Conservation (phyloP, 1,284 basidiomycete genomes). For the Boletellus deceptivus region DNA sequence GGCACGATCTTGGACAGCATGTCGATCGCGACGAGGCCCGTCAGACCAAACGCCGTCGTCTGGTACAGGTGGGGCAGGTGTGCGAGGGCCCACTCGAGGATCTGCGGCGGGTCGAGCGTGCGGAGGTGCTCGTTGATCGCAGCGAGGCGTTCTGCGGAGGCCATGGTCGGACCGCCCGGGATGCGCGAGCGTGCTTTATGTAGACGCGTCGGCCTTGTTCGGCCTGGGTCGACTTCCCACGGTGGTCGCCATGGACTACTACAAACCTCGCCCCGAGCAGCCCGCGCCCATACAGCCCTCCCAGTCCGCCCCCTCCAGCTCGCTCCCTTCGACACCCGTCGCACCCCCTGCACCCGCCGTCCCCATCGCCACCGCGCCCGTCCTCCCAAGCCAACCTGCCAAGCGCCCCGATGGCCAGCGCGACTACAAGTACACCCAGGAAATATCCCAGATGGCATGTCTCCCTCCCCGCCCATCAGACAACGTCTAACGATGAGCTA, state of each 20-base stretch:
- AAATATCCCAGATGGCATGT: slow-evolving; percentile 81
- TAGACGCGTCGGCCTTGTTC: background rate
- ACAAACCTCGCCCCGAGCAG: slow-evolving; percentile 28
- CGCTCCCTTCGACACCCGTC: slow-evolving; percentile 26
- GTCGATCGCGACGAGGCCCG: slow-evolving; percentile 86
- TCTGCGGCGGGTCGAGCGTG: slow-evolving; percentile 70
- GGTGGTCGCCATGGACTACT: slow-evolving; percentile 26
- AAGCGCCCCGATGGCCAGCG: slow-evolving; percentile 30
- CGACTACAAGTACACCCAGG: slow-evolving; percentile 70
- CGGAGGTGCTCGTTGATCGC: slow-evolving; percentile 74
- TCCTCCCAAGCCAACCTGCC: slow-evolving; percentile 6
- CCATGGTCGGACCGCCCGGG: slow-evolving; percentile 34
- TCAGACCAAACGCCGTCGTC: slow-evolving; percentile 93
- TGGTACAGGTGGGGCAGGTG: slow-evolving; percentile 82
- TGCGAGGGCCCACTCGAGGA: slow-evolving; percentile 80
- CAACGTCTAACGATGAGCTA: slow-evolving; percentile 28
- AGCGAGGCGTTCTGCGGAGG: slow-evolving; percentile 59
- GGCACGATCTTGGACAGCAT: slow-evolving; percentile 83
- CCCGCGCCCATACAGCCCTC: slow-evolving; percentile 20
- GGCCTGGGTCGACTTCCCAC: background rate
- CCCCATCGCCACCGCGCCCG: slow-evolving; percentile 10
- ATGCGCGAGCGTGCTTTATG: background rate
- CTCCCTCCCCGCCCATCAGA: background rate
- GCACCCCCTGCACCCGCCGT: slow-evolving; percentile 6
- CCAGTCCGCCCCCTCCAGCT: slow-evolving; percentile 14